Conservation (phyloP, 805 yeast genomes). For the Lachancea thermotolerans region DNA sequence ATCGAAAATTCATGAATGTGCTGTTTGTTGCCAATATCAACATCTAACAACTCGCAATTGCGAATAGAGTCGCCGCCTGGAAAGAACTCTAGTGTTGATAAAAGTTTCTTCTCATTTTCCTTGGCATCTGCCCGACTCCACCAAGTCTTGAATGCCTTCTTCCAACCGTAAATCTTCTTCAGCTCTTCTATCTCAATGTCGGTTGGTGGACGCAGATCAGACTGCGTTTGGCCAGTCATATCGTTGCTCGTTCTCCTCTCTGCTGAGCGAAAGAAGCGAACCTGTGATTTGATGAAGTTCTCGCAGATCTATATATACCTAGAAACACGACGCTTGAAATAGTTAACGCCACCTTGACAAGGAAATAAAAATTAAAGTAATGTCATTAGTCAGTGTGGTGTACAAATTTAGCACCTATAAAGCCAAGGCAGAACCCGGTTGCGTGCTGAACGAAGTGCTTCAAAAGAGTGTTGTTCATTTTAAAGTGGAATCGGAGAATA, state of each 20-base stretch:
- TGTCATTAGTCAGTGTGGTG: constrained; percentile 35
- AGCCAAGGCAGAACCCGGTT: constrained; percentile 32
- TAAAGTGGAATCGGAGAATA: constrained; percentile 19
- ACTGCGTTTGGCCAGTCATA: constrained; percentile 1
- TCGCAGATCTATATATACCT: no score
- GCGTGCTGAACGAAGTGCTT: constrained; percentile 34
- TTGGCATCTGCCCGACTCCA: constrained; percentile 30
- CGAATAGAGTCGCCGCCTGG: constrained; percentile 48
- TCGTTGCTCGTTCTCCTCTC: no score
- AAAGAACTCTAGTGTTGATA: constrained; percentile 53
- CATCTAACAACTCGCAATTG: constrained; percentile 42
- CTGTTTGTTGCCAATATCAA: constrained; percentile 44
- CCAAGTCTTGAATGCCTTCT: constrained; percentile 41
- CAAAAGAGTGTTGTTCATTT: constrained; percentile 34
- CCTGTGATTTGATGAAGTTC: no score
- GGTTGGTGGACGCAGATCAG: not conserved
- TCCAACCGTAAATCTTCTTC: constrained; percentile 16
- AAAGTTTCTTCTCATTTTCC: constrained; percentile 42
- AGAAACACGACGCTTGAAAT: not conserved
- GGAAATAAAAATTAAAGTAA: constrained; percentile 10
- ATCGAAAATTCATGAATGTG: constrained; percentile 69
- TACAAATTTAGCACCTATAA: constrained; percentile 33
- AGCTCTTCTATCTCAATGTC: constrained; percentile 3
- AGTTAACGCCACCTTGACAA: not conserved
- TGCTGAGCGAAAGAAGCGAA: no score